Evolutionary conservation across 345 rosid species (phyloP).

Genomic region (Eucalyptus regnans): DNA sequence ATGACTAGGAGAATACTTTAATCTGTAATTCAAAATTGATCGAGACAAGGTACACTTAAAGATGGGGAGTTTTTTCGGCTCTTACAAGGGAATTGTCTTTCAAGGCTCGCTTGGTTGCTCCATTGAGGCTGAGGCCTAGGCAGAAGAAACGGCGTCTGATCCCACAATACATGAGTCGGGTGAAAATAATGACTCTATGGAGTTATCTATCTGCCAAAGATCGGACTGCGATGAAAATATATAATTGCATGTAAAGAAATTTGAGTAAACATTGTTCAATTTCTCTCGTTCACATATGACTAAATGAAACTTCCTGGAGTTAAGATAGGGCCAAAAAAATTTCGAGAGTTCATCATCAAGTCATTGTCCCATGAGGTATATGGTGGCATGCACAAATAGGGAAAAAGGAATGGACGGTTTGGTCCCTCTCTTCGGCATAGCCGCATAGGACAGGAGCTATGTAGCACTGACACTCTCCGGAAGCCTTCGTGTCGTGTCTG

Average conservation of each 20-base stretch:
- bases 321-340: neutral
- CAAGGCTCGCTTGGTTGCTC: neutral
- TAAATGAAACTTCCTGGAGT: neutral
- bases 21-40: neutral
- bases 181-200: neutral
- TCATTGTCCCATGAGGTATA: neutral
- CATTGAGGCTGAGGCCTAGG: neutral
- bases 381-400: neutral
- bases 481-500: too few species aligned
- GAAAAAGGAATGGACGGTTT: neutral
- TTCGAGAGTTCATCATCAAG: neutral
- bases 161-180: neutral
- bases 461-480: too few species aligned
- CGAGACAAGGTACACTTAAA: neutral
- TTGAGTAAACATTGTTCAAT: neutral
- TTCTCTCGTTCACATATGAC: neutral
- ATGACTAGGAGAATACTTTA: neutral
- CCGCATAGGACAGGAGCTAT: too few species aligned
- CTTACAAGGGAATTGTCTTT: neutral
- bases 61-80: neutral
- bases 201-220: neutral
- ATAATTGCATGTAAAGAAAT: neutral
- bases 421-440: neutral
- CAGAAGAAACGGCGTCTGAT: rapidly evolving
- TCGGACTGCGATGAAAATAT: neutral